Base-by-base conservation (phyloP, 768 basidiomycete genomes). In the Mycena latifolia region DNA sequence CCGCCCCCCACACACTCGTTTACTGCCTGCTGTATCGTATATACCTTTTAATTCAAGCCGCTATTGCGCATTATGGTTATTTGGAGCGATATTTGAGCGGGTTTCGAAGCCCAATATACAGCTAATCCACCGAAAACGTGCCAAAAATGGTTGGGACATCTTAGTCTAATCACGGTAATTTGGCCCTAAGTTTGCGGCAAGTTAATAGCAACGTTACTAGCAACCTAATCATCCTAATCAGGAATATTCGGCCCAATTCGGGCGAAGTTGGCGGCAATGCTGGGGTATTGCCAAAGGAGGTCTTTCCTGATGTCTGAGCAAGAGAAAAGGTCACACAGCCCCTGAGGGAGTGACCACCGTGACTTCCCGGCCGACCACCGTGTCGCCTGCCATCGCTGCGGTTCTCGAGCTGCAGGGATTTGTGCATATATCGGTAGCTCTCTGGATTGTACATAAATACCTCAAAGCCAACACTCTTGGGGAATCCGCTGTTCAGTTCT, bases 241-340 rank as follows among this genome's bases (percentile, higher is more conserved):
- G 8, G 18, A 18, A 39, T 54, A 54, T 54, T 17, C 24, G 24
- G 24, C 12, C 55, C 20, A 56, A 56, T 45, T 56, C 9, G 43
- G 28, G 18, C 41, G 28, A 56, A 56, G 28, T 56, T 56, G 4
- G 55, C 27, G 55, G 28, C 28, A 56, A 56, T 56, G 12, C 55
- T n/a, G 55, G 55, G 18, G 43, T 45, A 45, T 56, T 56, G 28
- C 43, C 41, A 22, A 29, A 11, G 55, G 48, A 29, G 48, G 27
- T 27, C 17, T 50, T 50, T 28, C 48, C 48, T 50, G 48, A 50
- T 50, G 48, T n/a, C n/a, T n/a, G n/a, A n/a, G n/a, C n/a, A n/a
- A n/a, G n/a, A n/a, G n/a, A n/a, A n/a, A n/a, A n/a, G n/a, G n/a
- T n/a, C n/a, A n/a, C n/a, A n/a, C n/a, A n/a, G n/a, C n/a, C n/a